Percentiles rank a stretch among this genome's conserved stretches.
Evolutionary conservation across 495 filamentous ascomycete genomes (phyloP).

Genomic region (Xylaria bambusicola): DNA sequence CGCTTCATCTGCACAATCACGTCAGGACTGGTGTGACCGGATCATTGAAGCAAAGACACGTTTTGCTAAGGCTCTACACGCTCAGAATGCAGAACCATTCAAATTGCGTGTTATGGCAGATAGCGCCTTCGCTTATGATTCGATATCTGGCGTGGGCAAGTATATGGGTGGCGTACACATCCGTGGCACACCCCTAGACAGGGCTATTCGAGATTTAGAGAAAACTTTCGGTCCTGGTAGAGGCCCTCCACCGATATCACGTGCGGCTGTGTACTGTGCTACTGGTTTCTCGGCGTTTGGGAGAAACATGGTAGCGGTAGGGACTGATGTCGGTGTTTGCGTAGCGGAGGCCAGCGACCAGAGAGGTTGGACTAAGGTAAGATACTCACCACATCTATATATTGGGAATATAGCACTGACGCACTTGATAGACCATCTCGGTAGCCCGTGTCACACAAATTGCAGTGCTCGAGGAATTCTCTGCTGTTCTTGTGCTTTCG

Average conservation of each 20-base stretch:
- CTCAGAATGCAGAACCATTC: slow-evolving; percentile 97
- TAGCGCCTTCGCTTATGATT: slow-evolving; percentile 82
- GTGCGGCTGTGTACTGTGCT: slow-evolving; percentile 86
- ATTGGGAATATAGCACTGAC: slow-evolving; percentile 12
- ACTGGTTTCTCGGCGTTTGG: slow-evolving; percentile 82
- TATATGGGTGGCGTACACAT: slow-evolving; percentile 57
- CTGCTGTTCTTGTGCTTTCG: slow-evolving; percentile 82
- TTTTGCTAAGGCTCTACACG: slow-evolving; percentile 82
- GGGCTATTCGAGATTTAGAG: slow-evolving; percentile 88
- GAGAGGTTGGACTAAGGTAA: slow-evolving; percentile 82
- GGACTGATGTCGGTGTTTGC: slow-evolving; percentile 92
- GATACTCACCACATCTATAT: slow-evolving; percentile 24
- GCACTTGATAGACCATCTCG: slow-evolving; percentile 63
- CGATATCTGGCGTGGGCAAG: slow-evolving; percentile 51
- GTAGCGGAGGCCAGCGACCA: slow-evolving; percentile 83
- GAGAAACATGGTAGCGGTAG: slow-evolving; percentile 88
- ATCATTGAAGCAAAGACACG: slow-evolving; percentile 93
- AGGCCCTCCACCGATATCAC: slow-evolving; percentile 74
- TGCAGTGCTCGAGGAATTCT: slow-evolving; percentile 93
- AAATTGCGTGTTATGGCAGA: slow-evolving; percentile 89
- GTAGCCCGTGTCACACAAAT: slow-evolving; percentile 83
- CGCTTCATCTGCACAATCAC: slow-evolving; percentile 68
- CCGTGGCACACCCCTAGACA: slow-evolving; percentile 85
- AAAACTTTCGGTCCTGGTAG: slow-evolving; percentile 64
- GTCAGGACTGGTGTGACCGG: slow-evolving; percentile 88